Conservation (phyloP, 495 filamentous ascomycete genomes). For the Apiosordaria backusii region DNA sequence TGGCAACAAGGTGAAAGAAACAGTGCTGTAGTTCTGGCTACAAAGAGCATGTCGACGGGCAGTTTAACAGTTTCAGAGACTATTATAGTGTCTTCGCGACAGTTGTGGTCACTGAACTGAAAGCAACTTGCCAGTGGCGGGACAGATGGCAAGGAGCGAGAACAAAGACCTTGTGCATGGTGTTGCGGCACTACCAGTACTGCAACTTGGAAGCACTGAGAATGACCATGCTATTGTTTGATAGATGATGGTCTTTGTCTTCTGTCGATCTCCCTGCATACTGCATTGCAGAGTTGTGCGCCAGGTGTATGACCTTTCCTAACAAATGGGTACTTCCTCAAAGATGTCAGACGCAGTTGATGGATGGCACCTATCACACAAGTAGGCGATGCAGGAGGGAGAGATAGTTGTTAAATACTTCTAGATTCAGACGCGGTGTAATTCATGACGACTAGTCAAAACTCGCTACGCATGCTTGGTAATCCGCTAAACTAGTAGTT, state of each 20-base stretch:
- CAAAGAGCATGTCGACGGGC: not conserved
- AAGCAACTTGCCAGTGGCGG: not conserved
- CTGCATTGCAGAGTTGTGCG: too few species aligned
- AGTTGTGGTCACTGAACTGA: not conserved
- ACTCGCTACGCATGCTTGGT: not conserved
- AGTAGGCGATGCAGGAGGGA: not conserved
- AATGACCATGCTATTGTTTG: not conserved
- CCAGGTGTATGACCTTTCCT: too few species aligned
- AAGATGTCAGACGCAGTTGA: too few species aligned
- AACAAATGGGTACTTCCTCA: too few species aligned
- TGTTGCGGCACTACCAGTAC: too few species aligned
- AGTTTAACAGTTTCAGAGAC: not conserved
- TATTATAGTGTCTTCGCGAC: not conserved
- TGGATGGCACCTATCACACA: too few species aligned
- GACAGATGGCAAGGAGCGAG: not conserved
- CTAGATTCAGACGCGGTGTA: not conserved
- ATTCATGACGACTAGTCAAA: not conserved
- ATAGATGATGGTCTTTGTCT: not conserved
- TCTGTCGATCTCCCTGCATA: too few species aligned
- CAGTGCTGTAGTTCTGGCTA: not conserved
- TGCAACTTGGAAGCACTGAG: too few species aligned
- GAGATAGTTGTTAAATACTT: not conserved
- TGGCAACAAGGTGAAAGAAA: not conserved
- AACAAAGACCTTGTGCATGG: not conserved
- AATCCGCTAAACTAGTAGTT: constrained; percentile 31